These are phyloP conservation scores for Phyllosticta ampelicida DNA, from an alignment of 2,329 filamentous ascomycete species.

Conservation along the genomic window DNA sequence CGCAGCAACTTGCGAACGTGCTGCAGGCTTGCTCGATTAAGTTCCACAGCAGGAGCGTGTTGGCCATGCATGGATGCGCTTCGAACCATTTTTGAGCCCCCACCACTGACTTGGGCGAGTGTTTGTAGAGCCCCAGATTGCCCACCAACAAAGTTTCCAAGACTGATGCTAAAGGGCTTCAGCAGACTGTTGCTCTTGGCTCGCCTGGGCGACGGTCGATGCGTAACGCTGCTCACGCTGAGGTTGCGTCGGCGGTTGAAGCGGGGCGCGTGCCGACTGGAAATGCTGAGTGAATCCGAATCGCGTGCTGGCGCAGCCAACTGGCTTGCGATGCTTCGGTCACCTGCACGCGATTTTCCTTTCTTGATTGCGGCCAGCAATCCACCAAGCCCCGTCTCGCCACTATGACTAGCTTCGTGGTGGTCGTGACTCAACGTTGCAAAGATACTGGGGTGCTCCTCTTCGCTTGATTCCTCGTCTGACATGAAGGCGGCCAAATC, in stretches of 20 bases:
- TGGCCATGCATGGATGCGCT: slow-evolving; percentile 74
- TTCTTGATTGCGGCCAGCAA: slow-evolving; percentile 65
- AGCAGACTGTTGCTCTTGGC: slow-evolving; percentile 44
- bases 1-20: slow-evolving; percentile 78
- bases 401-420: slow-evolving; percentile 56
- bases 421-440: slow-evolving; percentile 57
- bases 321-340: slow-evolving; percentile 63
- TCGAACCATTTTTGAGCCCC: slow-evolving; percentile 41
- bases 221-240: slow-evolving; percentile 68
- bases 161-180: slow-evolving; percentile 31
- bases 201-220: slow-evolving; percentile 61
- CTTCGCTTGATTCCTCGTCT: slow-evolving; percentile 82
- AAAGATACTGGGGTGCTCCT: slow-evolving; percentile 83
- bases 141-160: slow-evolving; percentile 26
- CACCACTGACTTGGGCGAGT: slow-evolving; percentile 11
- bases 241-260: slow-evolving; percentile 66
- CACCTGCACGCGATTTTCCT: slow-evolving; percentile 58
- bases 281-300: slow-evolving; percentile 52
- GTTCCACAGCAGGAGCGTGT: slow-evolving; percentile 63
- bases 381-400: slow-evolving; percentile 61
- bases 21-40: slow-evolving; percentile 77
- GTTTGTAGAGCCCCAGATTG: slow-evolving; percentile 6
- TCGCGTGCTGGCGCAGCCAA: slow-evolving; percentile 57
- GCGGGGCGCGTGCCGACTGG: slow-evolving; percentile 50
- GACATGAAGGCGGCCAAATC: slow-evolving; percentile 93